Evolutionary conservation across 305 asterid species (phyloP), one percentile per base, ranked within the genome.

Genomic region (Rubia tinctorum): DNA sequence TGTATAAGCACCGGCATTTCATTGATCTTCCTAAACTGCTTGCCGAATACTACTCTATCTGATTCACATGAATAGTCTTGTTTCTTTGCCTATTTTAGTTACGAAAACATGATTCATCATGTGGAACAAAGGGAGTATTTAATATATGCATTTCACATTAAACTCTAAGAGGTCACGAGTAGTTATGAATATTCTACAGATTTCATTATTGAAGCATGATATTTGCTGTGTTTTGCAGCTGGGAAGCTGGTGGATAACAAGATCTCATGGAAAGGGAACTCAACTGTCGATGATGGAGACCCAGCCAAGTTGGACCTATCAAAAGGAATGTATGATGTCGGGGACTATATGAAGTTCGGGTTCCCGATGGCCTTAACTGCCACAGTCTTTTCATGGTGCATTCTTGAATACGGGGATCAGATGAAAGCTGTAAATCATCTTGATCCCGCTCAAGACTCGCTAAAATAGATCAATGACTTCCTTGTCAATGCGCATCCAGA

Each of bases 361-460:
- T 92, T 95, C 77, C 99, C 98, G 0, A 82, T 95, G 98, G 97
- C 99, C 76, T 95, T 75, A 86, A 95, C 98, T 3, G 97, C 99
- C 55, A 89, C 98, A 0, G 93, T 95, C 47, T 55, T 92, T 75
- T 92, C 99, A 10, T 95, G 99, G 99, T 68, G 91, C 23, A 90
- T 95, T 65, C 97, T 95, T 34, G 99, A 95, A 86, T 95, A 90
- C 74, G 98, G 99, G 7, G 91, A 95, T 79, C 99, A 90, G 80
- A 87, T 95, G 99, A 82, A 85, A 78, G 91, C 69, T 56, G 88
- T 82, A 27, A 66, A 83, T 81, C 96, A 89, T 61, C 76, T 92
- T 76, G 88, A 87, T 59, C 78, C 90, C 15, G 96, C 96, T 72
- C 86, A 82, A 63, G 92, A 78, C 75, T 90, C 97, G 0, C 96